These are phyloP conservation scores for Solanum arcanum DNA, from an alignment of 257 asterid species.

Conservation along the genomic window DNA sequence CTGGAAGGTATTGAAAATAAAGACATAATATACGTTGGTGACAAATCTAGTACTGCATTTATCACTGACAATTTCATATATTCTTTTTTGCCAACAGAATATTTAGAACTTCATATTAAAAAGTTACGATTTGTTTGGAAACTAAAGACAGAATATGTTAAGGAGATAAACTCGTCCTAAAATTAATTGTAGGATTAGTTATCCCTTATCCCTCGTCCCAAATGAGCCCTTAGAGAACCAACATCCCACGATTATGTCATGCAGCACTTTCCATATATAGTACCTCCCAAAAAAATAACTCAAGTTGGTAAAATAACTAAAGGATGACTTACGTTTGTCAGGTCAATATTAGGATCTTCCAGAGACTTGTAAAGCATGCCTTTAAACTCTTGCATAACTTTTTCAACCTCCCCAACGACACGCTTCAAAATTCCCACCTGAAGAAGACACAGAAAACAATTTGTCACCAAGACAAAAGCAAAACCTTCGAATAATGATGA, in stretches of 20 bases:
- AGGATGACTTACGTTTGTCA: slow-evolving; percentile 52
- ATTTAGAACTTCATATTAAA: neutral
- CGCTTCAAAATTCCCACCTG: slow-evolving; percentile 95
- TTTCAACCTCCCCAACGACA: slow-evolving; percentile 92
- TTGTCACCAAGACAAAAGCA: neutral
- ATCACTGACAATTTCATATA: neutral
- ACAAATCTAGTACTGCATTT: neutral
- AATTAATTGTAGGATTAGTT: neutral
- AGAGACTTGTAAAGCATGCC: slow-evolving; percentile 89
- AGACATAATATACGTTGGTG: neutral
- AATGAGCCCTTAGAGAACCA: neutral
- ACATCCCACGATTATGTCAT: neutral
- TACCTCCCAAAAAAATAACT: neutral
- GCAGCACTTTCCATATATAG: neutral
- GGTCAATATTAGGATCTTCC: slow-evolving; percentile 92
- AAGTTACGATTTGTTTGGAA: neutral
- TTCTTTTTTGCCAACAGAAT: neutral
- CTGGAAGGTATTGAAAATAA: neutral
- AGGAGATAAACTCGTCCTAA: neutral
- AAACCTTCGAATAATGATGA: neutral
- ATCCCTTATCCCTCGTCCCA: neutral
- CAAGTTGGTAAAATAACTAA: neutral
- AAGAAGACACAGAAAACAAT: slow-evolving; percentile 2
- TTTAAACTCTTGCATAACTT: slow-evolving; percentile 90
- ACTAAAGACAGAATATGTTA: neutral